Base-by-base conservation (phyloP, 2,329 filamentous ascomycete species). In the Albophoma yamanashiensis region DNA sequence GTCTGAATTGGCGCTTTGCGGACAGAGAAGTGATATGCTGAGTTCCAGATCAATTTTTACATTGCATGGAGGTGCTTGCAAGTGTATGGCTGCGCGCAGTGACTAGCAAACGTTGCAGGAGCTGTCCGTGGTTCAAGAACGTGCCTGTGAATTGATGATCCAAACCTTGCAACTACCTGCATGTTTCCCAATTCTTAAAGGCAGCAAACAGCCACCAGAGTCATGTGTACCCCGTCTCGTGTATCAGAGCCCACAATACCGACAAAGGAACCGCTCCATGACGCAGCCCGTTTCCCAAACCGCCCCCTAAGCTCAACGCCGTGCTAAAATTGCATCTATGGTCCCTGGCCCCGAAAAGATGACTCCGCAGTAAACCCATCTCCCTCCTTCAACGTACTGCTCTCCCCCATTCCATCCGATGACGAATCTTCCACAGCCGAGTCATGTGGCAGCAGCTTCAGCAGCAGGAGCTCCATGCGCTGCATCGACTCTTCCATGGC, bases 401-500 rank as follows among this genome's bases (percentile, higher is more conserved):
- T 64, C 65, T 66, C 69, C 59, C 69, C 59, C 62, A 68, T 55
- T 57, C 68, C 65, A 57, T 68, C 63, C 3, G 72, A 69, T 39
- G 65, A 65, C 15, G 67, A 66, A 42, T 59, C 64, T 6, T 65
- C 64, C 20, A 63, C 64, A 34, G 66, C 66, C 17, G 63, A 66
- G 52, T 72, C 70, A 2, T 64, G 63, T 36, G 74, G 66, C 25
- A 75, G 64, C 60, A 82, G 65, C 58, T 68, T 75, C 47, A 68
- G 66, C 58, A 83, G 64, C 71, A 82, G 73, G n/a, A 66, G 67
- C 66, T 82, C 79, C 62, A 83, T 77, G 40, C 79, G 75, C 50
- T 70, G 69, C 62, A 79, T 78, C 36, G 77, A 71, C 60, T 76
- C 75, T 67, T 86, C 83, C 64, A 86, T 75, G 9, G 73, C 71